Evolutionary conservation across 139 green algal species (phyloP).

Genomic region (Micractinium conductrix): DNA sequence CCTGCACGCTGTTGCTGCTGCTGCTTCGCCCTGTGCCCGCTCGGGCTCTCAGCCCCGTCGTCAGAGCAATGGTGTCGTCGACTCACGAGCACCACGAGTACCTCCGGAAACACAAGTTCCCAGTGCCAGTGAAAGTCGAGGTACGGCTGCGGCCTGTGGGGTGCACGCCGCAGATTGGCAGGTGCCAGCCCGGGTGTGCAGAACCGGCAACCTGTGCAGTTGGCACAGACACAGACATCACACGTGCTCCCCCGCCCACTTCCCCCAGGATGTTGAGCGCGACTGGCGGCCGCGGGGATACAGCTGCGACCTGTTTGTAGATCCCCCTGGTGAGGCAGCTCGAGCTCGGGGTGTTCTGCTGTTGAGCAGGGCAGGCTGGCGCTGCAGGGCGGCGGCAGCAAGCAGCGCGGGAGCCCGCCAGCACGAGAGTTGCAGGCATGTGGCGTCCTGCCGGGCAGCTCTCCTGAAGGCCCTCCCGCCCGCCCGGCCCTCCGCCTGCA

Average conservation of each 20-base stretch:
- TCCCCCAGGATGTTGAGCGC: neutral
- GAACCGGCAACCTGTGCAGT: neutral
- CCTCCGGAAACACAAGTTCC: slow-evolving; percentile 18
- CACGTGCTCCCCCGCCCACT: neutral
- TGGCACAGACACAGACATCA: neutral
- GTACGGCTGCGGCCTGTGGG: no score
- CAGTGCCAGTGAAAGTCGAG: neutral
- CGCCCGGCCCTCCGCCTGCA: neutral
- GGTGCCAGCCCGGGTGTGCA: neutral
- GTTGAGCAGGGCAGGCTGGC: neutral
- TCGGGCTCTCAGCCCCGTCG: no score
- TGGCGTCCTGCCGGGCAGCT: no score
- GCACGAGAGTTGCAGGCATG: no score
- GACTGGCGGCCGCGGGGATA: slow-evolving; percentile 28
- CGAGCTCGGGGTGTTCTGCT: neutral
- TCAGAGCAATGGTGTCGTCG: neutral
- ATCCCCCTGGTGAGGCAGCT: slow-evolving; percentile 19
- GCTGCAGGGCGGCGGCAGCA: neutral
- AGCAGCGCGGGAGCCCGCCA: no score
- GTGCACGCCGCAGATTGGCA: no score
- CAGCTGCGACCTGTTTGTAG: slow-evolving; percentile 20
- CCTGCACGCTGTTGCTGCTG: no score
- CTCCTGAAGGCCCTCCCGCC: neutral
- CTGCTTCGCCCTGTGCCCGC: no score
- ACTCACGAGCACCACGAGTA: slow-evolving; percentile 34